Evolutionary conservation across 441 rosid genomes (phyloP), one percentile per base, ranked within the genome.

Genomic region (Pelargonium fulgidum): DNA sequence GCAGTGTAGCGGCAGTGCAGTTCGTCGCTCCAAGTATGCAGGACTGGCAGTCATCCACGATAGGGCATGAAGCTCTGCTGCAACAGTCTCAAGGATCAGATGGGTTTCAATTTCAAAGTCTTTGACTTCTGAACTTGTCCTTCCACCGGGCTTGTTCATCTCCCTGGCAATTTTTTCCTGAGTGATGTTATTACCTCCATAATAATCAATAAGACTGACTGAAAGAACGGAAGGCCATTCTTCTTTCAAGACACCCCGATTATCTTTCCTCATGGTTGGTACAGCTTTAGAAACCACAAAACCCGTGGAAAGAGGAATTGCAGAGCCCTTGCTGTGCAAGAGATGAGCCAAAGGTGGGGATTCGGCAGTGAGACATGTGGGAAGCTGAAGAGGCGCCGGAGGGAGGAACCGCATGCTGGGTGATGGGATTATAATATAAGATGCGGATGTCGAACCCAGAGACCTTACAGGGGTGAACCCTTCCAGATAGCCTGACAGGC

Each of bases 331-430:
- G 79, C 99, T 95, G 65, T 95, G 99, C 70, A 95, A 96, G 79
- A 95, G 98, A 81, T 95, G 99, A 66, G 98, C 99, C 63, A 95
- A 92, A 6, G 99, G 99, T 42, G 99, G 99, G 69, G 99, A 95
- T 67, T 95, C 99, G 1, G 98, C 97, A 39, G 97, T 95, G 68
- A 95, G 95, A 80, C 99, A 95, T 39, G 91, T 92, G 3, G 98
- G 98, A 36, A 89, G 92, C 83, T 95, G 99, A 71, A 92, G 93
- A 74, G 98, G 94, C 26, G 87, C 79, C 36, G 97, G 84, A 71
- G 96, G 98, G 68, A 95, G 93, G 84, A 96, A 96, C 62, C 91
- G 96, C 96, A 92, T 87, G 80, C 95, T 85, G 17, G 98, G 96
- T 48, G 99, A 91, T 65, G 99, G 99, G 73, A 96, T 91, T 75